Conservation (phyloP, 495 filamentous ascomycete genomes). For the Chaetomidium leptoderma region DNA sequence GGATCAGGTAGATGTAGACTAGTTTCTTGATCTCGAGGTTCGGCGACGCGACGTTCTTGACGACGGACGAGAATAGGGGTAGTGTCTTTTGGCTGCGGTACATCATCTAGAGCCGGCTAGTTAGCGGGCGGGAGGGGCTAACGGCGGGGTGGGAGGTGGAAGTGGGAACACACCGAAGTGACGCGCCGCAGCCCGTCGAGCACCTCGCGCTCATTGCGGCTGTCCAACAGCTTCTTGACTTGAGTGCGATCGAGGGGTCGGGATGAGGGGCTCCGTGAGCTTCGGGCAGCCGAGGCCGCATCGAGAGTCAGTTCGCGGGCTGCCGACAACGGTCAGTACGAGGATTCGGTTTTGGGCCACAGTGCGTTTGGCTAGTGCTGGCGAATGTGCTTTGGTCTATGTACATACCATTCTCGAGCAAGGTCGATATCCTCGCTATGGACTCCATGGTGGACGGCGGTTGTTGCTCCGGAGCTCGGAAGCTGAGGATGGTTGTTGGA, state of each 20-base stretch:
- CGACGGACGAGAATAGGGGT: slow-evolving; percentile 85
- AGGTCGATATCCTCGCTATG: slow-evolving; percentile 85
- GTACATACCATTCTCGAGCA: slow-evolving; percentile 82
- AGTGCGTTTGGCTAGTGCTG: no score
- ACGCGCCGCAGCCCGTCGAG: slow-evolving; percentile 87
- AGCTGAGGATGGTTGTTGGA: neutral
- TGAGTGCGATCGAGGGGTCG: slow-evolving; percentile 55
- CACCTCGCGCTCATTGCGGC: slow-evolving; percentile 87
- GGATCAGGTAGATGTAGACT: slow-evolving; percentile 94
- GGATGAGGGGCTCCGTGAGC: slow-evolving; percentile 47
- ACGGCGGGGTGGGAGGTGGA: slow-evolving; percentile 1
- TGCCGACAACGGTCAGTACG: slow-evolving; percentile 32
- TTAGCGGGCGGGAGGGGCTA: slow-evolving; percentile 17
- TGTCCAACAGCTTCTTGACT: slow-evolving; percentile 91
- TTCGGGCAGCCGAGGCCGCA: slow-evolving; percentile 76
- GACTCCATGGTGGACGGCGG: slow-evolving; percentile 66
- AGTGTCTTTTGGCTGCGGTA: slow-evolving; percentile 79
- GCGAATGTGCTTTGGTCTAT: neutral
- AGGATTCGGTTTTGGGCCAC: no score
- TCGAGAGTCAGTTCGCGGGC: slow-evolving; percentile 95
- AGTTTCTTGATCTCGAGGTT: slow-evolving; percentile 94
- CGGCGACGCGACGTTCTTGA: slow-evolving; percentile 92
- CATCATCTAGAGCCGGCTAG: slow-evolving; percentile 67
- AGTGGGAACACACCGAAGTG: slow-evolving; percentile 63
- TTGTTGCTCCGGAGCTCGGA: neutral